phyloP scores from a whole-genome alignment of 176 grass and related monocot genomes.

The Guadua angustifolia region DNA sequence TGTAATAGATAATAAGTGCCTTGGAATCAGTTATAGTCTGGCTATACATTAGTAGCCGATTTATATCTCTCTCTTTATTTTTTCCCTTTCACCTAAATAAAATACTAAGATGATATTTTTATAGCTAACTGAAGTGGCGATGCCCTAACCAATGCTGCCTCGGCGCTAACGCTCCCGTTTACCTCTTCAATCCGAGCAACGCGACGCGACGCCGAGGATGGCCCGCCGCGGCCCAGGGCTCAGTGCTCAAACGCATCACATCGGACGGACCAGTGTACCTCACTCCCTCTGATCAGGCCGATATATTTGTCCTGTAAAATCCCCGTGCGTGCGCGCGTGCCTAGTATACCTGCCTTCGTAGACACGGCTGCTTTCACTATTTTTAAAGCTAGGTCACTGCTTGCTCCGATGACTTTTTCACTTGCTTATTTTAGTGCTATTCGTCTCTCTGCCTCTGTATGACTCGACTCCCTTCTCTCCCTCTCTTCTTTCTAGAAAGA shows the following conservation, averaged over 20 bases:
- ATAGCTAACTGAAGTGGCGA: too few relatives aligned
- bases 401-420: background rate
- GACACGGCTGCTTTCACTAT: background rate
- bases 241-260: too few relatives aligned
- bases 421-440: background rate
- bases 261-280: slow-evolving; percentile 36
- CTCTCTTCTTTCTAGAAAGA: slow-evolving; percentile 58
- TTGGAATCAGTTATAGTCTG: too few relatives aligned
- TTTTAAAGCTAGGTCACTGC: background rate
- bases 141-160: background rate
- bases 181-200: background rate
- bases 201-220: too few relatives aligned
- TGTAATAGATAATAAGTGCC: too few relatives aligned
- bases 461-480: background rate
- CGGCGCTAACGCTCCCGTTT: background rate
- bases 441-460: too few relatives aligned
- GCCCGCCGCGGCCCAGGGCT: too few relatives aligned
- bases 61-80: too few relatives aligned
- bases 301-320: background rate
- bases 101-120: too few relatives aligned
- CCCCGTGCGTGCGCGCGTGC: background rate
- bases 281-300: slow-evolving; percentile 30
- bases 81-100: too few relatives aligned
- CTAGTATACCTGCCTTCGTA: slow-evolving; percentile 16
- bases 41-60: too few relatives aligned